A percentile compares a stretch with the other conserved stretches of the same genome.
These are phyloP conservation scores for Phaseolus lunatus DNA, from an alignment of 306 rosid genomes.

Conservation along the genomic window DNA sequence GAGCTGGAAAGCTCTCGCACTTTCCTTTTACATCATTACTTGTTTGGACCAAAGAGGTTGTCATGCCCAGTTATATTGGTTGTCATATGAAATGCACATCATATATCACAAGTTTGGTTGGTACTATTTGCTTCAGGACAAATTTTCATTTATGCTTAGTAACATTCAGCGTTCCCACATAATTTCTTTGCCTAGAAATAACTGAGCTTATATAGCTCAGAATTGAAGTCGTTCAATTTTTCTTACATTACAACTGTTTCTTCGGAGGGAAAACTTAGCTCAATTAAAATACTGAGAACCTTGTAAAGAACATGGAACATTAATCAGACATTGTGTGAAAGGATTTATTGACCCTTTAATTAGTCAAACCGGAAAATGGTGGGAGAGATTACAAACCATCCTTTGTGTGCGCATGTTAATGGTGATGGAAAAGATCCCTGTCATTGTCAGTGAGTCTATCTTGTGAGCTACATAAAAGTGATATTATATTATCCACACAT, in stretches of 20 bases:
- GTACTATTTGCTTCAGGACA: conserved; percentile 44
- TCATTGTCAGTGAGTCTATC: background rate
- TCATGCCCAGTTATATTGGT: conserved; percentile 48
- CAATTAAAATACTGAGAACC: conserved; percentile 11
- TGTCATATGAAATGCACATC: conserved; percentile 47
- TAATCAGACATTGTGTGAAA: background rate
- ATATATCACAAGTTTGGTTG: conserved; percentile 48
- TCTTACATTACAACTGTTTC: background rate
- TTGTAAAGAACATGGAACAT: background rate
- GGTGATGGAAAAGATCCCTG: background rate
- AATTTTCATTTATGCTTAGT: conserved; percentile 47
- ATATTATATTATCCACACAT: background rate
- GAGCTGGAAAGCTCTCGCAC: conserved; percentile 36
- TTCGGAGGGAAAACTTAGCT: background rate
- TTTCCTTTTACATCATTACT: conserved; percentile 55
- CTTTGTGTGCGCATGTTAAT: background rate
- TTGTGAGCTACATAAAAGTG: background rate
- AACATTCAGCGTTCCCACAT: conserved; percentile 13
- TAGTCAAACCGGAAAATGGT: conserved; percentile 38
- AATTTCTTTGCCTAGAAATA: conserved; percentile 3
- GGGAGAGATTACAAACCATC: conserved; percentile 56
- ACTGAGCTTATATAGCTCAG: conserved; percentile 36
- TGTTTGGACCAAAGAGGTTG: conserved; percentile 57
- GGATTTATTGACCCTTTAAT: conserved; percentile 47
- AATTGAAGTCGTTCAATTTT: background rate